These are phyloP conservation scores for Arthroderma sp. DNA, from an alignment of 2,329 filamentous ascomycete genomes.

Conservation along the genomic window DNA sequence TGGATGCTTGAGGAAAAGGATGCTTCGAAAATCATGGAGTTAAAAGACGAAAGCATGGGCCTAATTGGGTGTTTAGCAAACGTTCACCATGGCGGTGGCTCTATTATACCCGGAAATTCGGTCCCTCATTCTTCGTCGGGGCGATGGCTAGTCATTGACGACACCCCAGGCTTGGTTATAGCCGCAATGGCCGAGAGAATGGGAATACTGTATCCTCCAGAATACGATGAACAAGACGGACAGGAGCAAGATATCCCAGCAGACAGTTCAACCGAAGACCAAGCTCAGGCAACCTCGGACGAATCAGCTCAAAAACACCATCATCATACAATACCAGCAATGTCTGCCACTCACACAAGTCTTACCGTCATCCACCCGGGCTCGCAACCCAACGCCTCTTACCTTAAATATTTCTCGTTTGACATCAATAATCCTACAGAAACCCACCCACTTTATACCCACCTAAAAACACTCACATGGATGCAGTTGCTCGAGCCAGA, in stretches of 20 bases:
- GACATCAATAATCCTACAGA: slow-evolving; percentile 53
- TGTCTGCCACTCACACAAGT: slow-evolving; percentile 42
- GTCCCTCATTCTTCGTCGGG: slow-evolving; percentile 32
- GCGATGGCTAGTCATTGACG: slow-evolving; percentile 73
- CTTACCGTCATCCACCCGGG: slow-evolving; percentile 70
- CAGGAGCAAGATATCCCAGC: not conserved
- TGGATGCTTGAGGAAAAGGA: slow-evolving; percentile 74
- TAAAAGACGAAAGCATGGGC: slow-evolving; percentile 71
- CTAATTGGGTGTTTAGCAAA: slow-evolving; percentile 83
- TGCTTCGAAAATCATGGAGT: slow-evolving; percentile 64
- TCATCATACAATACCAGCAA: slow-evolving; percentile 17
- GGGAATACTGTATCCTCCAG: slow-evolving; percentile 55
- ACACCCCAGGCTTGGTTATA: slow-evolving; percentile 69
- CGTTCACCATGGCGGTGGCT: slow-evolving; percentile 56
- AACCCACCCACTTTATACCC: slow-evolving; percentile 64
- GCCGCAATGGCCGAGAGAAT: slow-evolving; percentile 80
- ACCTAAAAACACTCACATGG: slow-evolving; percentile 80
- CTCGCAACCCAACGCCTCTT: slow-evolving; percentile 72
- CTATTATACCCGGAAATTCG: slow-evolving; percentile 1
- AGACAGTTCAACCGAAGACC: not conserved
- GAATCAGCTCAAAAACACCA: not conserved
- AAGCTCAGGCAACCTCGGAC: not conserved
- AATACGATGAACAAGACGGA: slow-evolving; percentile 3
- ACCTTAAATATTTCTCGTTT: slow-evolving; percentile 82
- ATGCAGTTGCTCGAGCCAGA: slow-evolving; percentile 72